These are phyloP conservation scores for Skeletonema costatum DNA, from an alignment of 108 stramenopile species.

Conservation along the genomic window DNA sequence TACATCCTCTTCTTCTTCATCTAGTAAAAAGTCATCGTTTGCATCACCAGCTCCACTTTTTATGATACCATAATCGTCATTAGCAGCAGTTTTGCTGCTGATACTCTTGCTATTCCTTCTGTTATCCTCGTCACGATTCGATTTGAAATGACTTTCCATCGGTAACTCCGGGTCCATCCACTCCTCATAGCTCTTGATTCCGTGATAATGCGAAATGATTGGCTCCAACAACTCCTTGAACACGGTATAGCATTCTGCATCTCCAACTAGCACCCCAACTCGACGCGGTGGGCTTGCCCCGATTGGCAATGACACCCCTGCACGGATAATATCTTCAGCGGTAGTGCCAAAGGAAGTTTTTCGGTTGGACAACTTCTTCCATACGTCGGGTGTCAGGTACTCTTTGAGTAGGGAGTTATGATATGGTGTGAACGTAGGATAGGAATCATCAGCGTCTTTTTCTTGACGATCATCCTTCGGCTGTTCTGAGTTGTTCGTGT, in stretches of 20 bases:
- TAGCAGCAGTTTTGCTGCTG: background rate
- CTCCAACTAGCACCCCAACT: conserved; percentile 82
- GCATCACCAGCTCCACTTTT: conserved; percentile 12
- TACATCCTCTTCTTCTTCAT: conserved; percentile 19
- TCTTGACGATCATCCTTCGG: background rate
- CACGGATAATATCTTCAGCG: conserved; percentile 72
- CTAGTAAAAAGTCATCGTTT: conserved; percentile 8
- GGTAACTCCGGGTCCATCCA: conserved; percentile 51
- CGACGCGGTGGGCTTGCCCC: conserved; percentile 87
- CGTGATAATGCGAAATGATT: conserved; percentile 78
- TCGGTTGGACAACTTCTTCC: conserved; percentile 52
- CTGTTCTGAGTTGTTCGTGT: background rate
- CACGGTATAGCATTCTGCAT: conserved; percentile 83
- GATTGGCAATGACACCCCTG: conserved; percentile 62
- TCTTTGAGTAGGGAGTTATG: conserved; percentile 64
- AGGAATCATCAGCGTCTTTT: conserved; percentile 27
- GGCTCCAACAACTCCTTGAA: conserved; percentile 82
- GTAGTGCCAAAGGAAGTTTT: conserved; percentile 62
- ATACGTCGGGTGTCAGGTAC: conserved; percentile 73
- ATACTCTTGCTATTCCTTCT: too few species aligned
- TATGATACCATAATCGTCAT: background rate
- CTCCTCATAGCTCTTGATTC: conserved; percentile 22
- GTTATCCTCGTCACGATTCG: background rate
- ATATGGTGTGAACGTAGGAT: conserved; percentile 42
- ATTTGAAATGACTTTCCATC: conserved; percentile 27